Evolutionary conservation across 2,329 filamentous ascomycete genomes (phyloP).

Genomic region (Trichoderma hamatum): DNA sequence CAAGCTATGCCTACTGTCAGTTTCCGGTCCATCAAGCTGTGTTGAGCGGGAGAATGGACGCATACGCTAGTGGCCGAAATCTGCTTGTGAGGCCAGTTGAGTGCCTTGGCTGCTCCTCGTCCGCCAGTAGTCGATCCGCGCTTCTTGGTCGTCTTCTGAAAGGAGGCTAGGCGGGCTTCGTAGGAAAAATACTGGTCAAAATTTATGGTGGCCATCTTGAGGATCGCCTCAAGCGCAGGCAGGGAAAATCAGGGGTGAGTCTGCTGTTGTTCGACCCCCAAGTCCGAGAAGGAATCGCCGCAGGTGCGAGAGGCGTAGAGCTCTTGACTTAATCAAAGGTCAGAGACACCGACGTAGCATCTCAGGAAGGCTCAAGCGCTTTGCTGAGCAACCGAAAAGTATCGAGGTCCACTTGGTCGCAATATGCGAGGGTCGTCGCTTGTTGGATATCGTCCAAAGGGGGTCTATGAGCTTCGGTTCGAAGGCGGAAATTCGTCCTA

Average conservation of each 20-base stretch:
- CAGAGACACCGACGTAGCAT: slow-evolving; percentile 10
- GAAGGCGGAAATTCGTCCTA: not conserved
- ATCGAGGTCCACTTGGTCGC: not conserved
- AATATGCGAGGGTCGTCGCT: not conserved
- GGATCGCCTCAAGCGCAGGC: slow-evolving; percentile 6
- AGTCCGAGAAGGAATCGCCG: not conserved
- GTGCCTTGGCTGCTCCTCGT: slow-evolving; percentile 52
- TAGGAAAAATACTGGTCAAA: slow-evolving; percentile 60
- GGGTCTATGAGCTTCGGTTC: not conserved
- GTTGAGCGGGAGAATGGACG: not conserved
- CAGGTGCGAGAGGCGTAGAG: slow-evolving; percentile 20
- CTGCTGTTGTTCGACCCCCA: not conserved
- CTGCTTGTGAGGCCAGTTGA: slow-evolving; percentile 74
- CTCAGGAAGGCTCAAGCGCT: slow-evolving; percentile 17
- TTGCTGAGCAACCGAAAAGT: not conserved
- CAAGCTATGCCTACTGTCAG: slow-evolving; percentile 63
- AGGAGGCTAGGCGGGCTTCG: slow-evolving; percentile 79
- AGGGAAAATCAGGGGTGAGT: not conserved
- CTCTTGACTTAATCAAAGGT: slow-evolving; percentile 15
- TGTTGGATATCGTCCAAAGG: not conserved
- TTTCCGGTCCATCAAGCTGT: slow-evolving; percentile 4
- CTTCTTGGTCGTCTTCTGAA: slow-evolving; percentile 69
- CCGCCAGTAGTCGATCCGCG: slow-evolving; percentile 66
- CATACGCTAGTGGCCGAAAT: slow-evolving; percentile 41
- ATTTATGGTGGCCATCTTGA: slow-evolving; percentile 23